A percentile compares a stretch with the other conserved stretches of the same genome.
Evolutionary conservation across 805 yeast species (phyloP).

Genomic region (Metschnikowia reukaufii): DNA sequence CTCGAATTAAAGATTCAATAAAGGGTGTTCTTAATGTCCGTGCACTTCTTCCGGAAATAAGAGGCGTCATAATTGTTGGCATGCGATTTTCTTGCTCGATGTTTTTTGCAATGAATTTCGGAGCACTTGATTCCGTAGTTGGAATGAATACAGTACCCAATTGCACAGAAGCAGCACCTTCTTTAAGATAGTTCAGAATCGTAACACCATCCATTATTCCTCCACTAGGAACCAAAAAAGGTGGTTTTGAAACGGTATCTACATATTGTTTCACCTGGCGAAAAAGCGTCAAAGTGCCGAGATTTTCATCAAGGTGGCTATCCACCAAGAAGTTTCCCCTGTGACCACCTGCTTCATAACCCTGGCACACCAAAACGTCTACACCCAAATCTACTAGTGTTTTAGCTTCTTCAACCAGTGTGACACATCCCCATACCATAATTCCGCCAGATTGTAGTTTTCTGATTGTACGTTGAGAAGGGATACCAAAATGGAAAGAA

Average conservation of each 20-base stretch:
- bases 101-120: constrained; percentile 19
- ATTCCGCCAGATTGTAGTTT: constrained; percentile 38
- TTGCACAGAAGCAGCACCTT: constrained; percentile 54
- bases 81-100: constrained; percentile 7
- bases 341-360: constrained; percentile 67
- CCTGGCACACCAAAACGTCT: constrained; percentile 55
- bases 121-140: constrained; percentile 30
- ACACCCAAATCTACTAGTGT: constrained; percentile 30
- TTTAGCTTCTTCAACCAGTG: constrained; percentile 45
- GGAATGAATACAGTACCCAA: constrained; percentile 54
- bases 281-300: constrained; percentile 36
- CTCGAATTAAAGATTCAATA: constrained; percentile 22
- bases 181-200: constrained; percentile 29
- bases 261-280: constrained; percentile 17
- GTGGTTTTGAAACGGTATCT: constrained; percentile 16
- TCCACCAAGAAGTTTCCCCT: constrained; percentile 46
- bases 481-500: constrained; percentile 57
- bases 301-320: constrained; percentile 30
- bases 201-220: constrained; percentile 43
- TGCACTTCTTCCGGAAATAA: constrained; percentile 42
- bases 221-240: constrained; percentile 51
- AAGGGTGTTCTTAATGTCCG: constrained; percentile 39
- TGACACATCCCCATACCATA: constrained; percentile 47
- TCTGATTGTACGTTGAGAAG: constrained; percentile 30
- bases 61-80: constrained; percentile 33